Evolutionary conservation across 2,329 filamentous ascomycete species (phyloP), one percentile per base, ranked within the genome.

Genomic region (Amauroascus niger): DNA sequence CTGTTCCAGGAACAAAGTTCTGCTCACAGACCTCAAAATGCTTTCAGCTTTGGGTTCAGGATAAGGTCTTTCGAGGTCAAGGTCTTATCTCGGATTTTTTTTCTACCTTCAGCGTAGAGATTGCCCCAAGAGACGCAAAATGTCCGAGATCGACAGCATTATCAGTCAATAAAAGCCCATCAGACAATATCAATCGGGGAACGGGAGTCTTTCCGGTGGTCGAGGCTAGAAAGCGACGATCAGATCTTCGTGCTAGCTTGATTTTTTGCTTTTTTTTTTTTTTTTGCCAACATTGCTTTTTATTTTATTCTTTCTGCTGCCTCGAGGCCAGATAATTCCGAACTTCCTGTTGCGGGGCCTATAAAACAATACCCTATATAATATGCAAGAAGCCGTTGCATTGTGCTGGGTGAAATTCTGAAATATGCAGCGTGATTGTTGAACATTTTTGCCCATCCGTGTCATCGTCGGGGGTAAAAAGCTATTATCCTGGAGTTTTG

Each of bases 371-470:
- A 37, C 39, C n/a, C 33, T 52, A 52, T 52, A 52, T 52, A 24
- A 45, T 52, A 24, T 44, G 49, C 41, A 40, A 16, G 13, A 33
- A 26, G 18, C 49, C 49, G 49, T 40, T n/a, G 18, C 28, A 37
- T 33, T 45, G 49, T 52, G 41, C 49, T 45, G 18, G 41, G 28
- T 28, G 30, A 14, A 26, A 30, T 43, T 35, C 16, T 43, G 35
- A 50, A 33, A 33, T 45, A 26, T 52, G 30, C 41, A 40, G 18
- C 14, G 41, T 43, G 28, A 45, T 52, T 52, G 49, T 52, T 52
- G 16, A 45, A 52, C 49, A 18, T 24, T 35, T 47, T 28, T 20
- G 33, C 32, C 24, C 32, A 1, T 14, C 47, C 24, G n/a, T n/a
- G n/a, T n/a, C n/a, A n/a, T n/a, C n/a, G n/a, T n/a, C n/a, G n/a